These are phyloP conservation scores for Candida xyloterini DNA, from an alignment of 805 yeast genomes.

Conservation along the genomic window DNA sequence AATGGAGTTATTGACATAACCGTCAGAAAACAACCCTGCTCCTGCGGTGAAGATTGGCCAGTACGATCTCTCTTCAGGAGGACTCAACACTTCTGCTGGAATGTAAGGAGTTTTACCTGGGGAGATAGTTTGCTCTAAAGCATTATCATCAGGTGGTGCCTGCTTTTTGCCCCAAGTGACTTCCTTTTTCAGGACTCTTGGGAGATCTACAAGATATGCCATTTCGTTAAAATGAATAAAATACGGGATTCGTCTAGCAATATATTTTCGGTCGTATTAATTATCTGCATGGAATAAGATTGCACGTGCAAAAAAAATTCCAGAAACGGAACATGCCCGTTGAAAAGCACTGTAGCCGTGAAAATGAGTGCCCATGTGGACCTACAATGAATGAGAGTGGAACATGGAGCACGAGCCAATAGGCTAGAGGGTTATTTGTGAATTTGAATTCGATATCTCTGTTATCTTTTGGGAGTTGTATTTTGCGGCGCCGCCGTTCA, in stretches of 20 bases:
- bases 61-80: slow-evolving; percentile 26
- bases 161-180: slow-evolving; percentile 28
- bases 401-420: too few species aligned
- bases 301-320: not conserved
- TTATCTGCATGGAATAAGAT: not conserved
- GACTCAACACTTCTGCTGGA: slow-evolving; percentile 26
- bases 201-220: slow-evolving; percentile 12
- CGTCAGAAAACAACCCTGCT: slow-evolving; percentile 91
- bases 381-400: too few species aligned
- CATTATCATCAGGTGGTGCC: slow-evolving; percentile 14
- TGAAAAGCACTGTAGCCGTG: too few species aligned
- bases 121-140: slow-evolving; percentile 17
- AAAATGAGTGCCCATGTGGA: too few species aligned
- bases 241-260: not conserved
- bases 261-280: too few species aligned
- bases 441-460: too few species aligned
- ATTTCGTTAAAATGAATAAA: not conserved
- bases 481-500: too few species aligned
- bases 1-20: slow-evolving; percentile 84
- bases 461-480: too few species aligned
- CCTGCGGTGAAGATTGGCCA: slow-evolving; percentile 83
- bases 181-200: slow-evolving; percentile 21
- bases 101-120: slow-evolving; percentile 22
- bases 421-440: too few species aligned
- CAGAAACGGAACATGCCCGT: not conserved